Percentiles rank a stretch among this genome's conserved stretches.
phyloP scores from a whole-genome alignment of 2,329 filamentous ascomycete species.

The Sporothrix brunneoviolacea region DNA sequence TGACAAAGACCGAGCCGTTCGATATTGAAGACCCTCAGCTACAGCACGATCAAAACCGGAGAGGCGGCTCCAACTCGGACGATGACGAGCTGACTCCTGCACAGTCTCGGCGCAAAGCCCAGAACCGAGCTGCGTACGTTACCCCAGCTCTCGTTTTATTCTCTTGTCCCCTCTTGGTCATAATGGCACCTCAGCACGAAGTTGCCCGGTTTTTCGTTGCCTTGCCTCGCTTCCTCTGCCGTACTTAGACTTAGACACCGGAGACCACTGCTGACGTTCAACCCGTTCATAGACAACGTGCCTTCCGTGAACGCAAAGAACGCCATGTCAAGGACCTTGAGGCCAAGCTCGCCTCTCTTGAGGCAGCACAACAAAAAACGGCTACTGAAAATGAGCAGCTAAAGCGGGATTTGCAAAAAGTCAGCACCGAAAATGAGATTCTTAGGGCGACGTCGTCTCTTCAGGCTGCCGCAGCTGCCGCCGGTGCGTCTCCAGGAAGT shows the following conservation, averaged over 20 bases:
- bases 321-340: conserved; percentile 86
- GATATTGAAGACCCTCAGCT: conserved; percentile 25
- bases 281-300: conserved; percentile 63
- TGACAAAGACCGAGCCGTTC: conserved; percentile 33
- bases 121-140: conserved; percentile 57
- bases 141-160: too few relatives aligned
- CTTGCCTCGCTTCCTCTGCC: too few relatives aligned
- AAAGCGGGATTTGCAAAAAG: conserved; percentile 74
- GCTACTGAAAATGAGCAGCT: conserved; percentile 80
- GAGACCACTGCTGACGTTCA: background rate
- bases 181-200: too few relatives aligned
- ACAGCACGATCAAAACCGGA: conserved; percentile 22
- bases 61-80: conserved; percentile 46
- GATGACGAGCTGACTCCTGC: conserved; percentile 50
- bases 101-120: conserved; percentile 53
- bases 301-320: conserved; percentile 94
- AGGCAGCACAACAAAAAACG: conserved; percentile 65
- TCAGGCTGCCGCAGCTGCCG: conserved; percentile 18
- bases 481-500: conserved; percentile 36
- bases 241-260: background rate
- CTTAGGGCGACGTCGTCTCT: conserved; percentile 66
- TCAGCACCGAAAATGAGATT: conserved; percentile 88
- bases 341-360: conserved; percentile 70
- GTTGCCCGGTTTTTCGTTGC: too few relatives aligned
- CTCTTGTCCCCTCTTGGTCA: background rate